Conservation (phyloP, 2,329 filamentous ascomycete species). For the Aspergillus tubingensis region DNA sequence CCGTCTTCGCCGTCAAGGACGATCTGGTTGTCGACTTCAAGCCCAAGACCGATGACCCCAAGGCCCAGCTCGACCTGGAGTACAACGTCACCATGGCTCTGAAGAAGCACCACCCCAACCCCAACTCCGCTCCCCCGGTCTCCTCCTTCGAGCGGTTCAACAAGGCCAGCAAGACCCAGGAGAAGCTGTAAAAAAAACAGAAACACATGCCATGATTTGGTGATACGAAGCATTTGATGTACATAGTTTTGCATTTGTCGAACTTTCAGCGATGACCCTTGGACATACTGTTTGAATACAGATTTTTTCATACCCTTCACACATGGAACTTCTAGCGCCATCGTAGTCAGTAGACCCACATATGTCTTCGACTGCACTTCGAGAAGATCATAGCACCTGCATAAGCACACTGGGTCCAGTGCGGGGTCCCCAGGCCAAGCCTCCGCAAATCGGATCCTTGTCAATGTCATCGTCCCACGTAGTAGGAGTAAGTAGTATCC, state of each 20-base stretch:
- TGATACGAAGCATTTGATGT: not conserved
- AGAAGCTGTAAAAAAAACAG: conserved; percentile 15
- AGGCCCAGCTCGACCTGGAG: conserved; percentile 60
- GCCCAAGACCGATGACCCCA: conserved; percentile 52
- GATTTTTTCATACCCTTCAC: not conserved
- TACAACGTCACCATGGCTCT: conserved; percentile 63
- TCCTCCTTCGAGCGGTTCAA: conserved; percentile 42
- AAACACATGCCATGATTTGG: not conserved
- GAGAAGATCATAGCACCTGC: too few relatives aligned
- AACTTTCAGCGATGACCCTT: not conserved
- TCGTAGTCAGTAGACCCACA: too few relatives aligned
- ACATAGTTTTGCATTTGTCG: not conserved
- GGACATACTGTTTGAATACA: not conserved
- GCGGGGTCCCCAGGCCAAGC: too few relatives aligned
- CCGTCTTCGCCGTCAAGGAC: conserved; percentile 64
- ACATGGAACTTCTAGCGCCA: not conserved
- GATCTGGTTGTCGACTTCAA: conserved; percentile 61
- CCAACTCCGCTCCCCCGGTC: conserved; percentile 40
- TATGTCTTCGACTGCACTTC: too few relatives aligned
- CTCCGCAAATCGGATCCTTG: too few relatives aligned
- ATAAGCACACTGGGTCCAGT: too few relatives aligned
- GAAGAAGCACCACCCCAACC: conserved; percentile 43
- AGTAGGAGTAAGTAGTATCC: too few relatives aligned
- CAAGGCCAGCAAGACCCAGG: conserved; percentile 20
- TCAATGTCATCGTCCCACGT: too few relatives aligned